Evolutionary conservation across 1,139 yeast genomes (phyloP).

Genomic region (Yarrowia galli): DNA sequence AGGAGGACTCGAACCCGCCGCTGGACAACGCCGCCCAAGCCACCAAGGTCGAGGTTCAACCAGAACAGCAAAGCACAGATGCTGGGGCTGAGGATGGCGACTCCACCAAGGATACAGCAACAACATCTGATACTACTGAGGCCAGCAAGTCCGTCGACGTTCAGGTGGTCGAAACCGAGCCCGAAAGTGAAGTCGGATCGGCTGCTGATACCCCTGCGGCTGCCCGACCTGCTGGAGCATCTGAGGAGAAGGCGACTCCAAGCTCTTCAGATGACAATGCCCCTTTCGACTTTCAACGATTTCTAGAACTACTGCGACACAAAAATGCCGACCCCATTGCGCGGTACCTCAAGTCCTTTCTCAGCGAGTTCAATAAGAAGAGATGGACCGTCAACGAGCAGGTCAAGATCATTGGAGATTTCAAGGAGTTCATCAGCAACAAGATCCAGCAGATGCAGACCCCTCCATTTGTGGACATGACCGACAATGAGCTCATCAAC

Average conservation of each 20-base stretch:
- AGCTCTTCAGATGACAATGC: constrained; percentile 42
- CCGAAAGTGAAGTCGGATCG: background rate
- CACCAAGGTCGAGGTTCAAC: background rate
- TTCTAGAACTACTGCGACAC: constrained; percentile 72
- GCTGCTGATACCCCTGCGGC: background rate
- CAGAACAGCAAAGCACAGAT: background rate
- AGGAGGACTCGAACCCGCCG: background rate
- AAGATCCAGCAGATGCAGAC: constrained; percentile 58
- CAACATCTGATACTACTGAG: background rate
- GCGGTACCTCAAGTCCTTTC: constrained; percentile 77
- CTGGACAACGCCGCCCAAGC: background rate
- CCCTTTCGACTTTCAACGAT: constrained; percentile 82
- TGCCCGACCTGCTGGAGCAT: background rate
- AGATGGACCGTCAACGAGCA: constrained; percentile 82
- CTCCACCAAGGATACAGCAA: background rate
- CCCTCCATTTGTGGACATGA: constrained; percentile 79
- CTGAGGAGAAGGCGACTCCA: constrained; percentile 16
- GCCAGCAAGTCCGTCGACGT: constrained; percentile 1
- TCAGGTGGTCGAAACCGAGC: constrained; percentile 3
- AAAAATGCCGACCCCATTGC: constrained; percentile 89
- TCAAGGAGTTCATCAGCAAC: constrained; percentile 64
- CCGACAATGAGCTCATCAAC: constrained; percentile 67
- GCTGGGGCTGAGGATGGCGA: background rate
- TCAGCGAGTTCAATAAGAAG: constrained; percentile 74
- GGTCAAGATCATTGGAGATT: constrained; percentile 74